Base-by-base conservation (phyloP, 768 basidiomycete species). In the Kwoniella mangroviensis region DNA sequence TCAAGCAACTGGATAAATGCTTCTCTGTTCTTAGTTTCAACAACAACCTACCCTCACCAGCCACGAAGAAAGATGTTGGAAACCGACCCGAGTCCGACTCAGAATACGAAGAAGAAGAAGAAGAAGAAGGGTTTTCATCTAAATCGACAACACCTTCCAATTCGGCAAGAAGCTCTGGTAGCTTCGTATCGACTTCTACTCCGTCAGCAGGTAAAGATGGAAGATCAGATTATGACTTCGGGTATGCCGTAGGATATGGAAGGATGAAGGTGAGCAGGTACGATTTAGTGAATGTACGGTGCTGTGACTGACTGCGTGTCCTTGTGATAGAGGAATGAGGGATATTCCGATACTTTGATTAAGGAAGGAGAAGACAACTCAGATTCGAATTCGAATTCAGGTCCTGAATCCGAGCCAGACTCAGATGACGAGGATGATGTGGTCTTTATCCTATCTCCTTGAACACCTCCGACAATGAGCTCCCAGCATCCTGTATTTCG, bases 361-460 rank as follows among this genome's bases (percentile, higher is more conserved):
- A 17, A 19, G 15, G 19, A 9, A 49, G 24, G 22, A 52, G 26
- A 19, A 34, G 9, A 15, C 19, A 24, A 63, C 24, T 7, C 22
- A 0, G 4, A 3, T 45, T 28, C 21, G 0, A 15, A 24, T 28
- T 9, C 60, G 4, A 4, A 1, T 49, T 56, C 26, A 56, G 54
- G 2, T 56, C 21, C 7, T 19, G 57, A 41, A 28, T 40, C 9
- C 28, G 60, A 61, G 11, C 6, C 40, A 2, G 60, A 61, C 21
- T 42, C 40, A 22, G 62, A 63, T 34, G 41, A 42, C 24, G 62
- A 63, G 28, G 62, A 63, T 45, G 62, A 63, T 52, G 24, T 63
- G 4, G 24, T 63, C 2, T 63, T 63, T 13, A 4, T 63, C n/a
- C 19, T 63, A 7, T 22, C n/a, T 52, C 49, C 43, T 34, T 63